Evolutionary conservation across 108 stramenopile species (phyloP), one percentile per base, ranked within the genome.

Genomic region (Nitzschia sp.): DNA sequence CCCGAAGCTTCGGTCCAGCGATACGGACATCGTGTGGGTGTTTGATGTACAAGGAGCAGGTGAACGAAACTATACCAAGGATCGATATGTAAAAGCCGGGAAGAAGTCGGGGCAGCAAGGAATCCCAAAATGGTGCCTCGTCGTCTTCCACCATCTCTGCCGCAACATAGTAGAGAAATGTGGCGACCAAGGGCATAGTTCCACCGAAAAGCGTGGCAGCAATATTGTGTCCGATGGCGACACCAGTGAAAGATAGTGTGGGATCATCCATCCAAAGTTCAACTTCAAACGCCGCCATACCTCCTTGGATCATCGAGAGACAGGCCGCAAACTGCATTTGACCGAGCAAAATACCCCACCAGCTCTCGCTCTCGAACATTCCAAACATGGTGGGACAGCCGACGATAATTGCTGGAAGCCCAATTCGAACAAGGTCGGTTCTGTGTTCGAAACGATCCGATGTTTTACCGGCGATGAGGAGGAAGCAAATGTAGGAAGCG

Each of bases 261-360:
- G 85, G 85, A 64, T 87, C 85, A 38, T 78, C 63, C 85, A 87
- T 87, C 85, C 85, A 87, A 26, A 87, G 54, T 54, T 87, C 85
- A 17, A 87, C 85, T 48, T 87, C 81, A 53, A 78, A 83, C n/a
- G 85, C 85, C 1, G 85, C 85, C 78, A 80, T 83, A 30, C 66
- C 65, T 13, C 85, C 85, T 65, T 83, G 75, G 5, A 87, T 68
- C 53, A 87, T 53, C 16, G 81, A 67, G 9, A 87, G 70, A 58
- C 76, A 77, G 23, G 63, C 50, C 1, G 73, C 77, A 53, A 83
- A 71, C 55, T 78, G 75, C 15, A 87, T 63, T 50, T 87, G 85
- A 2, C 73, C 85, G 21, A 87, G 27, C 6, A 87, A 67, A 44
- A 62, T 65, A 19, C 85, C 85, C 61, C 72, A 60, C 64, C 68